Percentiles rank a stretch among this genome's conserved stretches.
phyloP scores from a whole-genome alignment of 495 filamentous ascomycete species.

The Thozetella sp. region DNA sequence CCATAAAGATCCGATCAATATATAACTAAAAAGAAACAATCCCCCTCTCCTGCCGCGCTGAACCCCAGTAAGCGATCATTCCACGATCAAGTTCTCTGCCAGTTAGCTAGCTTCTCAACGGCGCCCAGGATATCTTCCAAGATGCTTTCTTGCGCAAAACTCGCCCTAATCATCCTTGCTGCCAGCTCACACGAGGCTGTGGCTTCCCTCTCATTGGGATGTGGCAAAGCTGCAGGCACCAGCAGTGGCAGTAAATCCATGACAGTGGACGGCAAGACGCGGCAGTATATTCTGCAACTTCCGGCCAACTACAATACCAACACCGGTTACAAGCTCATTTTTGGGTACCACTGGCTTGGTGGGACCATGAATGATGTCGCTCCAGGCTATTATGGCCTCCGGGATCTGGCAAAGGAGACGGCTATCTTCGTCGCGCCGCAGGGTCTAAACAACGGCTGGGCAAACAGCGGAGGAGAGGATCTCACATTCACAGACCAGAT shows the following conservation, averaged over 20 bases:
- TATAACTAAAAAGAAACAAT: too few relatives aligned
- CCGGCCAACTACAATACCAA: constrained; percentile 41
- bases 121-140: too few relatives aligned
- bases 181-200: too few relatives aligned
- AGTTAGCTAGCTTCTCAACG: too few relatives aligned
- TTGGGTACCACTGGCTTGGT: constrained; percentile 40
- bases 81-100: too few relatives aligned
- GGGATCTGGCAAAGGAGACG: constrained; percentile 26
- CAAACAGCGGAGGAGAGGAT: constrained; percentile 42
- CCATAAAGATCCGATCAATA: too few relatives aligned
- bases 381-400: constrained; percentile 38
- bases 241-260: constrained; percentile 28
- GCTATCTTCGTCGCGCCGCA: constrained; percentile 48
- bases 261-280: constrained; percentile 23
- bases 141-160: too few relatives aligned
- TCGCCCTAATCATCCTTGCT: too few relatives aligned
- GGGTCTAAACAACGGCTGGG: constrained; percentile 49
- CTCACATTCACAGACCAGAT: constrained; percentile 37
- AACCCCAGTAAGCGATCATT: too few relatives aligned
- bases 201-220: too few relatives aligned
- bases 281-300: constrained; percentile 38
- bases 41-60: too few relatives aligned
- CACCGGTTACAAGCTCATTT: constrained; percentile 36
- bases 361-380: constrained; percentile 37
- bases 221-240: constrained; percentile 34